These are phyloP conservation scores for Amesomyces nigricolor DNA, from an alignment of 2,329 filamentous ascomycete species.

Conservation along the genomic window DNA sequence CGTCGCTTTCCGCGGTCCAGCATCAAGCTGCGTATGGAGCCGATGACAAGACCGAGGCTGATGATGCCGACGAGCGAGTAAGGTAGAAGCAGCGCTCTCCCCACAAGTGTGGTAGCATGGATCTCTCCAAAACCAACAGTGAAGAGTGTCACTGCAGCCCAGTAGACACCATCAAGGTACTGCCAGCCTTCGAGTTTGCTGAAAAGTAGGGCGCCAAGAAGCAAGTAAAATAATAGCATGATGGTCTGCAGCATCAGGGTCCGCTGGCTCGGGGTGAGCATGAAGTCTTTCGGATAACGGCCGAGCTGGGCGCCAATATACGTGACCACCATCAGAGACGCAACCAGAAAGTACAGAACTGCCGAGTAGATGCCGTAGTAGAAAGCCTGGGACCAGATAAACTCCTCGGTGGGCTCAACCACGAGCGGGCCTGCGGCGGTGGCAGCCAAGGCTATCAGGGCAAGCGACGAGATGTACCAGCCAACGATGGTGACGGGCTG, in stretches of 20 bases:
- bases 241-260: background rate
- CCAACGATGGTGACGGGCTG: constrained; percentile 77
- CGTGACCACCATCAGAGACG: background rate
- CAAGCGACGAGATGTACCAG: constrained; percentile 60
- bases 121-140: background rate
- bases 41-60: background rate
- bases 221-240: background rate
- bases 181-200: background rate
- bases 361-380: background rate
- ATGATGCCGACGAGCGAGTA: background rate
- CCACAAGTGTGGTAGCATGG: background rate
- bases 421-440: too few species aligned
- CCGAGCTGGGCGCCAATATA: background rate
- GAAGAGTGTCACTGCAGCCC: background rate
- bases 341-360: background rate
- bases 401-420: background rate
- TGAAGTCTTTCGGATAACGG: too few species aligned
- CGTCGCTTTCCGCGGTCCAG: background rate
- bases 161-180: background rate
- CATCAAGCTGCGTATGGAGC: background rate
- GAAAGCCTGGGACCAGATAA: background rate
- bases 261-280: too few species aligned
- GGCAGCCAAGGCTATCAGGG: background rate
- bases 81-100: background rate
- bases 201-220: background rate